phyloP scores from a whole-genome alignment of 2,329 filamentous ascomycete species.

The Ascocoryne sarcoides region DNA sequence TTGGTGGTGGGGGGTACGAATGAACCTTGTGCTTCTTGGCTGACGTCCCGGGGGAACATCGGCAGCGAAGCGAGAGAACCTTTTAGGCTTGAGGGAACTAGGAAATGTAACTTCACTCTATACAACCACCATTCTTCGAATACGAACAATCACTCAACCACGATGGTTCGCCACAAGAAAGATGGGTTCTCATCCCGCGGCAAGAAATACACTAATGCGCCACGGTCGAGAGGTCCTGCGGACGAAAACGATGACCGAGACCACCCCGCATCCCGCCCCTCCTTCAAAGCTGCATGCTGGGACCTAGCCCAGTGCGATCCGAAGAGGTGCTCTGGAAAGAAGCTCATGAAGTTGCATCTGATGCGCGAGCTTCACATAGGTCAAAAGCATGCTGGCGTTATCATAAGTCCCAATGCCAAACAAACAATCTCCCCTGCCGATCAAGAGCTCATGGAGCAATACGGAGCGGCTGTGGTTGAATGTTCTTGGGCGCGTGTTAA shows the following conservation, averaged over 20 bases:
- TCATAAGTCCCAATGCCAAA: constrained; percentile 93
- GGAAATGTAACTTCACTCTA: no score
- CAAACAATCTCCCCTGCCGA: constrained; percentile 77
- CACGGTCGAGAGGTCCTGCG: constrained; percentile 46
- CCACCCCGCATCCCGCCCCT: constrained; percentile 34
- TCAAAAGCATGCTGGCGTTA: constrained; percentile 83
- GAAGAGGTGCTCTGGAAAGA: constrained; percentile 92
- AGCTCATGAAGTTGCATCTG: constrained; percentile 80
- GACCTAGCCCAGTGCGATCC: constrained; percentile 96
- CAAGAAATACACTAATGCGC: constrained; percentile 57
- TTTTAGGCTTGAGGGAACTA: no score
- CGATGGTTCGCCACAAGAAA: constrained; percentile 95
- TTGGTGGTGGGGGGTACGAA: constrained; percentile 10
- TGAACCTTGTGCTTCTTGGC: not conserved
- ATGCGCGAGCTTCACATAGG: constrained; percentile 91
- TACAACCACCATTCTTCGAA: no score
- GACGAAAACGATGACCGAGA: constrained; percentile 33
- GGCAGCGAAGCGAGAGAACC: no score
- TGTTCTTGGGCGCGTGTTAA: constrained; percentile 91
- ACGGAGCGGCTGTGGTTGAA: constrained; percentile 91
- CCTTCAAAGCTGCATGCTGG: constrained; percentile 94
- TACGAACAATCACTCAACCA: constrained; percentile 1
- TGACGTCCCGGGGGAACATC: constrained; percentile 1
- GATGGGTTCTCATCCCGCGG: constrained; percentile 53
- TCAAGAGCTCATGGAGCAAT: constrained; percentile 69